Base-by-base conservation (phyloP, 2,329 filamentous ascomycete genomes). In the Sclerotiophoma versabilis region DNA sequence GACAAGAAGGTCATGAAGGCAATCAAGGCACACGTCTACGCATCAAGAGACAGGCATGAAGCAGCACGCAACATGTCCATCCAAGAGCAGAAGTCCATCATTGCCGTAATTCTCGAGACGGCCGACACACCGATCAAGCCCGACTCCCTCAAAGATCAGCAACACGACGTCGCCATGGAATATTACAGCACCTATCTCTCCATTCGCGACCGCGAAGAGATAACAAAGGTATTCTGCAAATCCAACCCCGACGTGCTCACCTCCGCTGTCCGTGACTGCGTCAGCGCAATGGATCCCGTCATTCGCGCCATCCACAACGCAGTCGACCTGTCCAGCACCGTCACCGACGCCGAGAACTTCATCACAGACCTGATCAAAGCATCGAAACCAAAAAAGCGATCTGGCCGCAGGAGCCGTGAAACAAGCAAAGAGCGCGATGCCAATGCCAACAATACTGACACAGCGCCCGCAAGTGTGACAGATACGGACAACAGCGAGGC, bases 161-260 rank as follows among this genome's bases (percentile, higher is more conserved):
- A 90, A 59, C 89, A 93, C 60, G 74, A 75, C 2, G 81, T 84
- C 57, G 88, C 87, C 29, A 79, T 89, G 37, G 85, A 90, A 52
- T 93, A 91, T 71, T 86, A 90, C 60, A 83, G 87, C 0, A 84
- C 88, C 1, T 81, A 87, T n/a, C 82, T 93, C 20, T 87, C 87
- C 0, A 83, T 90, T 8, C 84, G 86, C 29, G 91, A 95, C 68
- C 84, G 90, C n/a, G 85, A 90, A 51, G 83, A 87, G 62, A 86
- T 93, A 42, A 84, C 85, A 11, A 80, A 81, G 11, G 83, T 86
- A 0, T 75, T 92, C 12, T 93, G 90, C 72, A 83, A 84, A 12
- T 81, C 85, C 38, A 84, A 81, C 20, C 90, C 91, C 0, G 91
- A 93, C 63, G 80, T 89, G 9, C 80, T 92, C n/a, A 93, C 90